phyloP scores from a whole-genome alignment of 257 asterid genomes.

The Capsicum rhomboideum region DNA sequence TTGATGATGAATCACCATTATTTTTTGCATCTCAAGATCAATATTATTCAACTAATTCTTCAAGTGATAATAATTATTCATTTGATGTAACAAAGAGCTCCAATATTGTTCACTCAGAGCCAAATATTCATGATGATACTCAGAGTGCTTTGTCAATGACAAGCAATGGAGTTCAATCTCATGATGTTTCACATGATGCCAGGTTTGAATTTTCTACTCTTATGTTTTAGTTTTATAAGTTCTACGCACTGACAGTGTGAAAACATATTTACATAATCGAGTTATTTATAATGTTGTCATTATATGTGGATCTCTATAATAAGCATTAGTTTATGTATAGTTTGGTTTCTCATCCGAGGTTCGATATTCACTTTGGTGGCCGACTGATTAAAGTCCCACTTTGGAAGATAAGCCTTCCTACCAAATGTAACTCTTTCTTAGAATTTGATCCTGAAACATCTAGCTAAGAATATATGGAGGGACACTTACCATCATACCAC shows the following conservation, averaged over 20 bases:
- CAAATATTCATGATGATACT: constrained; percentile 17
- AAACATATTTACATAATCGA: background rate
- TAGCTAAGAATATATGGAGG: background rate
- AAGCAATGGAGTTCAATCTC: constrained; percentile 17
- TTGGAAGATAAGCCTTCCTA: background rate
- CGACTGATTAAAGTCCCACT: background rate
- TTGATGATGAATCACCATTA: constrained; percentile 42
- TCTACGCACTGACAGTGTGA: background rate
- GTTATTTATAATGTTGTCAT: too few species aligned
- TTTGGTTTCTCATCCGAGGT: too few species aligned
- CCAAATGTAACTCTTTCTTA: background rate
- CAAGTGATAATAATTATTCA: background rate
- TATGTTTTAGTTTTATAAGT: background rate
- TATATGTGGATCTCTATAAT: too few species aligned
- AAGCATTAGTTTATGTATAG: too few species aligned
- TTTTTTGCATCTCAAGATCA: constrained; percentile 24
- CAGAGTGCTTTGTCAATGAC: constrained; percentile 23
- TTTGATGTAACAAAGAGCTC: background rate
- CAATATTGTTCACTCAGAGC: constrained; percentile 10
- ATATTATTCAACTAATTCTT: constrained; percentile 8
- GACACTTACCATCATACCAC: too few species aligned
- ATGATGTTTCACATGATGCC: constrained; percentile 18
- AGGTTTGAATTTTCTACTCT: constrained; percentile 20
- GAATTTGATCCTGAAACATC: background rate
- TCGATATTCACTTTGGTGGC: too few species aligned